Conservation (phyloP, 495 filamentous ascomycete genomes). For the Neurospora cerealis region DNA sequence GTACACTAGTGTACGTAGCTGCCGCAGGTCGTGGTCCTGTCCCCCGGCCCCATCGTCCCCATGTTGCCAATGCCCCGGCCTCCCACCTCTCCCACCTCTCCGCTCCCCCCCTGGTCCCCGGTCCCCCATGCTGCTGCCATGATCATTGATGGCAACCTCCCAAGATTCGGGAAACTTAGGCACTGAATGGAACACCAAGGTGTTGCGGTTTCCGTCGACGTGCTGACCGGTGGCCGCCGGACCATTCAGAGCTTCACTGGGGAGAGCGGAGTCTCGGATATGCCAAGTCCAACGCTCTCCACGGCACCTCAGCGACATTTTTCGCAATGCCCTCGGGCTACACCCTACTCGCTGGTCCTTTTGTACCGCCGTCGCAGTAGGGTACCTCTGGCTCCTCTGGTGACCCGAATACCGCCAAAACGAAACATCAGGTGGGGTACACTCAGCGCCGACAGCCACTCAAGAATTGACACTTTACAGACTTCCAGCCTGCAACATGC, state of each 20-base stretch:
- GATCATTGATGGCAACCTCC: not conserved
- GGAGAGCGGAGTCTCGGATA: not conserved
- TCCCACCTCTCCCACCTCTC: not conserved
- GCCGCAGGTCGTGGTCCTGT: not conserved
- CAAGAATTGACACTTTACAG: slow-evolving; percentile 24
- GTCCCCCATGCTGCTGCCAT: not conserved
- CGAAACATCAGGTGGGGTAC: slow-evolving; percentile 14
- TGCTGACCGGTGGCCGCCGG: not conserved
- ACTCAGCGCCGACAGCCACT: slow-evolving; percentile 17
- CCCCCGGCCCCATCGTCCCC: not conserved
- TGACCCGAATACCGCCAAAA: slow-evolving; percentile 7
- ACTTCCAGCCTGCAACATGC: slow-evolving; percentile 20
- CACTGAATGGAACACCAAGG: not conserved
- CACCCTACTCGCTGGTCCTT: not conserved
- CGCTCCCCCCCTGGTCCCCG: not conserved
- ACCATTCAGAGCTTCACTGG: not conserved
- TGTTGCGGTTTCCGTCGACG: not conserved
- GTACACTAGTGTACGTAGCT: not conserved
- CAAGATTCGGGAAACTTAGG: not conserved
- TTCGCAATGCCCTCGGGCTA: not conserved
- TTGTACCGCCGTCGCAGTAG: not conserved
- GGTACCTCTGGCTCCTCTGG: not conserved
- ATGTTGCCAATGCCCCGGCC: not conserved
- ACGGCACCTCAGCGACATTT: not conserved
- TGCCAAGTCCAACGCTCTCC: not conserved